Base-by-base conservation (phyloP, 2,329 filamentous ascomycete genomes). In the Eutypa lata region DNA sequence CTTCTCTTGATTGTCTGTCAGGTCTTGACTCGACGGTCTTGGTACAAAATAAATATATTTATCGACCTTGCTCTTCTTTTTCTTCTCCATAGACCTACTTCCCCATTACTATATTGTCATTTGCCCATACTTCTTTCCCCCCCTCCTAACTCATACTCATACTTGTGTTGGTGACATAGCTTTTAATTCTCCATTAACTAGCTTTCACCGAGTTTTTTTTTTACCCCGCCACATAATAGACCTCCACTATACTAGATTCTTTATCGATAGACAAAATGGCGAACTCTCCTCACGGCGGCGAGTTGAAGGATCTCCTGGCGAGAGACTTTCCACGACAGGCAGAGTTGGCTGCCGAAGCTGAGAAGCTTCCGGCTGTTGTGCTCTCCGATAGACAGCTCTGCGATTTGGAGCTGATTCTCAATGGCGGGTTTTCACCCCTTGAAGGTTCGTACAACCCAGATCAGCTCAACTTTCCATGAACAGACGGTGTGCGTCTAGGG, bases 301-400 rank as follows among this genome's bases (percentile, higher is more conserved):
- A 93, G 81, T 90, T 99, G 69, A 97, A 97, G 88, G 94, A 99
- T 81, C 85, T 99, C 71, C 83, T 97, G 65, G 92, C 91, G 61
- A 89, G 94, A 76, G 94, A 99, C 83, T 83, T 87, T 59, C 89
- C 90, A 63, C 86, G 89, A 68, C 88, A 94, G 62, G 80, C 80
- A 59, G 80, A 96, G 78, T 88, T 99, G 58, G 77, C 79, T 52
- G 83, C 82, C 46, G 94, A 99, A 77, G 89, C 93, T 42, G 92
- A 96, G 80, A 87, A 71, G 31, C 86, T 97, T 45, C 90, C 91
- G 37, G 89, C 93, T 37, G 81, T 99, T 62, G 77, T 88, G 55
- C 86, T 99, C 62, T 89, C 84, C 49, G 94, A 99, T 82, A 87
- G 94, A 67, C 94, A 99, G 76, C 86, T 99, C 48, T 99, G 94